Conservation (phyloP, 805 yeast genomes). For the Hanseniaspora hatyaiensis region DNA sequence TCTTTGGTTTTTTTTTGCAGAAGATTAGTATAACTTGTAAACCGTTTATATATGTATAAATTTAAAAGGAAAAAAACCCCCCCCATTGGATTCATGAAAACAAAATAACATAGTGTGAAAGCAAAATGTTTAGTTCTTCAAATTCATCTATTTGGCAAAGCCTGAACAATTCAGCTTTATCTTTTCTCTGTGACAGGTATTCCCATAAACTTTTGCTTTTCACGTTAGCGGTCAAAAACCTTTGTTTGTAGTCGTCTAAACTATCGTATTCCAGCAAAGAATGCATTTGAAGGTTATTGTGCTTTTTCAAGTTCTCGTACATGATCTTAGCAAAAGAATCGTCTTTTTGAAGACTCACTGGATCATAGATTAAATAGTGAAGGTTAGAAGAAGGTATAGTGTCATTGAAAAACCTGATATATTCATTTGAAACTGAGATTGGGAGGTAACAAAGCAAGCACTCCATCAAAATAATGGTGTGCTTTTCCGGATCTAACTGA, state of each 20-base stretch:
- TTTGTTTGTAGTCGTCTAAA: background rate
- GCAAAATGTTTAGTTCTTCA: slow-evolving; percentile 4
- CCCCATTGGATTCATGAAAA: too few relatives aligned
- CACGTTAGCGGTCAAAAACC: background rate
- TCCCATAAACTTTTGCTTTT: background rate
- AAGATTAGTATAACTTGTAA: too few relatives aligned
- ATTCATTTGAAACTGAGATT: background rate
- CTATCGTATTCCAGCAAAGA: background rate
- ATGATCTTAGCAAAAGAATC: slow-evolving; percentile 7
- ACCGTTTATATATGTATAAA: too few relatives aligned
- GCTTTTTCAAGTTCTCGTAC: slow-evolving; percentile 5
- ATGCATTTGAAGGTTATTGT: background rate
- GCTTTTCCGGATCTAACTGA: background rate
- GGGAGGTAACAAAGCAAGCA: slow-evolving; percentile 12
- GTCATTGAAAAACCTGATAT: slow-evolving; percentile 1
- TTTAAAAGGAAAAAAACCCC: too few relatives aligned
- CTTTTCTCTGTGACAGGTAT: background rate
- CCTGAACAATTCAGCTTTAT: background rate
- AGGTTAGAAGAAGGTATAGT: background rate
- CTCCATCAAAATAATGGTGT: slow-evolving; percentile 6
- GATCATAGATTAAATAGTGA: slow-evolving; percentile 12
- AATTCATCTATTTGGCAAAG: slow-evolving; percentile 11
- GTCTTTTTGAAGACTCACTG: background rate
- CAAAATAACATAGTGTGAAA: slow-evolving; percentile 11
- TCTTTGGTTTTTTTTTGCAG: background rate